A percentile compares a stretch with the other conserved stretches of the same genome.
Evolutionary conservation across 2,329 filamentous ascomycete genomes (phyloP).

Genomic region (Fusarium redolens): DNA sequence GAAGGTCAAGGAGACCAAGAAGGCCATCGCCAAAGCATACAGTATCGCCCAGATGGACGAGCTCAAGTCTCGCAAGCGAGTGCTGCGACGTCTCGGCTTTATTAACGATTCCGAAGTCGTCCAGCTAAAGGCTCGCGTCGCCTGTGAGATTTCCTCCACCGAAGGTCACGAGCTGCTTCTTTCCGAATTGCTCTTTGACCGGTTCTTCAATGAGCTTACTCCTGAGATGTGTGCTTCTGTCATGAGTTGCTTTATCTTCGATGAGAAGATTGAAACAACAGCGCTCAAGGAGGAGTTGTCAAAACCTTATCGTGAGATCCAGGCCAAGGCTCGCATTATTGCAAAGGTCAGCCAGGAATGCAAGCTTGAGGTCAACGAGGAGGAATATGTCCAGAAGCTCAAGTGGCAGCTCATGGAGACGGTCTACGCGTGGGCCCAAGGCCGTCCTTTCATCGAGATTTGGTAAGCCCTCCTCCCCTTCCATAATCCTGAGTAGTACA

Average conservation of each 20-base stretch:
- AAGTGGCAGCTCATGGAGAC: conserved; percentile 98
- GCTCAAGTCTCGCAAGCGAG: conserved; percentile 94
- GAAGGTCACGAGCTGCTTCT: conserved; percentile 93
- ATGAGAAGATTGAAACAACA: conserved; percentile 88
- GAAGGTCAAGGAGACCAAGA: conserved; percentile 89
- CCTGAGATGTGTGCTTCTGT: conserved; percentile 89
- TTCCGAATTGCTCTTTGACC: conserved; percentile 92
- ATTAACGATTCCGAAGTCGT: conserved; percentile 97
- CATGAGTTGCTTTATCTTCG: conserved; percentile 95
- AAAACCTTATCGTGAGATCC: conserved; percentile 88
- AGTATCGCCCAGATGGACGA: conserved; percentile 95
- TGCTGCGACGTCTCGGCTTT: conserved; percentile 92
- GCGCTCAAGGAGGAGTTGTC: conserved; percentile 84
- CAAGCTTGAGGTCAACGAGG: conserved; percentile 93
- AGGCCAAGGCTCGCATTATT: conserved; percentile 85
- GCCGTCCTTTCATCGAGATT: conserved; percentile 89
- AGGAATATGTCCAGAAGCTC: conserved; percentile 89
- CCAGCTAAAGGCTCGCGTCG: conserved; percentile 95
- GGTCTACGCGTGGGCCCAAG: conserved; percentile 90
- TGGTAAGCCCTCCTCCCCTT: conserved; percentile 72
- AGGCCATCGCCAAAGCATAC: conserved; percentile 84
- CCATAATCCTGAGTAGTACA: neutral
- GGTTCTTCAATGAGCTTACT: conserved; percentile 95
- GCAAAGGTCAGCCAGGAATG: conserved; percentile 96
- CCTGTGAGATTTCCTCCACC: conserved; percentile 94